Conservation (phyloP, 2,329 filamentous ascomycete genomes). For the Eutypella sp. region DNA sequence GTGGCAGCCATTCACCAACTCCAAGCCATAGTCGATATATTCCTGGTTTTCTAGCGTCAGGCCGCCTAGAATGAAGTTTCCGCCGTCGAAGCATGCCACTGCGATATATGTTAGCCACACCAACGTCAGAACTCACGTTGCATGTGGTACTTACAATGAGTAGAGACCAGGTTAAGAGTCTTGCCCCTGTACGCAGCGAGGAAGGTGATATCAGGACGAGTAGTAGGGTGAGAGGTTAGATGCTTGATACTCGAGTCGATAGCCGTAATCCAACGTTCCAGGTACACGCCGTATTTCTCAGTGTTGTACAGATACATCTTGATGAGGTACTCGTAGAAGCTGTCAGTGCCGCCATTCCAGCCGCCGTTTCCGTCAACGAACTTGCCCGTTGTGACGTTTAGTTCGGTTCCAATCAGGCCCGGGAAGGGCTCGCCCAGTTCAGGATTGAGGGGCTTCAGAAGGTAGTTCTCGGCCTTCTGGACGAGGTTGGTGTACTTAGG, state of each 20-base stretch:
- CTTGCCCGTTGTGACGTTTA: conserved; percentile 59
- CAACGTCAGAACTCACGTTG: not conserved
- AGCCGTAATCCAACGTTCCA: conserved; percentile 69
- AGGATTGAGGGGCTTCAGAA: conserved; percentile 59
- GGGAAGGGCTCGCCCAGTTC: conserved; percentile 65
- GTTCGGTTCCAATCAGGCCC: conserved; percentile 65
- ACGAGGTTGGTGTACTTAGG: conserved; percentile 59
- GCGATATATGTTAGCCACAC: not conserved
- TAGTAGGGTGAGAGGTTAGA: conserved; percentile 62
- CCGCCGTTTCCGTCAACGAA: conserved; percentile 66
- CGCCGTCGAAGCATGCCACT: conserved; percentile 79
- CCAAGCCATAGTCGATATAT: conserved; percentile 70
- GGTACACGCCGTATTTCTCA: conserved; percentile 57
- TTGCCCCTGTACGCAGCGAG: conserved; percentile 52
- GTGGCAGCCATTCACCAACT: conserved; percentile 67
- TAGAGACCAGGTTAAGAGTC: conserved; percentile 37
- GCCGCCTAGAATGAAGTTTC: conserved; percentile 80
- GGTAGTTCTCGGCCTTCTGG: conserved; percentile 63
- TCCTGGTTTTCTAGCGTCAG: conserved; percentile 59
- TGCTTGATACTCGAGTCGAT: conserved; percentile 71
- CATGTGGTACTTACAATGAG: conserved; percentile 39
- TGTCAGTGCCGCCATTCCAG: conserved; percentile 74
- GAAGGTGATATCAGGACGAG: conserved; percentile 68
- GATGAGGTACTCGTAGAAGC: conserved; percentile 85
- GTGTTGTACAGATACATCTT: conserved; percentile 86